Conservation (phyloP, 106 monocot genomes). For the Phalaenopsis equestris region DNA sequence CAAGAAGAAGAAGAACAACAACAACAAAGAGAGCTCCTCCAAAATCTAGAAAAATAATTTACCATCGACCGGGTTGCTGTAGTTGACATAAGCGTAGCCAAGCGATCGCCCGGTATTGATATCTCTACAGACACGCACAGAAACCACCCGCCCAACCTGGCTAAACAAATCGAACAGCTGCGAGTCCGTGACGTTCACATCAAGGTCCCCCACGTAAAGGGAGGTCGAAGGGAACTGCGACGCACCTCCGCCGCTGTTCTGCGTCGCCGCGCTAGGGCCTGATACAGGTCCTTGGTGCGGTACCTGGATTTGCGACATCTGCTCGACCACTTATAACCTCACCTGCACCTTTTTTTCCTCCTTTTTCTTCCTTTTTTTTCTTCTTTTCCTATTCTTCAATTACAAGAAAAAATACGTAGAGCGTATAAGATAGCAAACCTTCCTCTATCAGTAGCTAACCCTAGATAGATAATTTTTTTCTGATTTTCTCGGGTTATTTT, state of each 20-base stretch:
- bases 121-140: conserved; percentile 52
- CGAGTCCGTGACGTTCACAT: conserved; percentile 37
- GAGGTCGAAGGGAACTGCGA: conserved; percentile 26
- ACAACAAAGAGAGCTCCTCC: not conserved
- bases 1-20: not conserved
- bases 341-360: not conserved
- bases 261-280: not conserved
- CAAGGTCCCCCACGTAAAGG: conserved; percentile 59
- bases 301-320: conserved; percentile 3
- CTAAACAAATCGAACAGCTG: conserved; percentile 49
- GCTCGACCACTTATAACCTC: not conserved
- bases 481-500: not conserved
- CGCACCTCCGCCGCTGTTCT: conserved; percentile 9
- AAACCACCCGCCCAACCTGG: conserved; percentile 42
- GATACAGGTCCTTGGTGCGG: not conserved
- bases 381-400: not conserved
- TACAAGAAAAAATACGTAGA: not conserved
- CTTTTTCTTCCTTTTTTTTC: not conserved
- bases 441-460: not conserved
- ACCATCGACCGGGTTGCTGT: conserved; percentile 37
- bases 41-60: not conserved
- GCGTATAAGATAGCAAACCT: not conserved
- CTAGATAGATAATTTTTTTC: not conserved
- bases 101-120: conserved; percentile 36
- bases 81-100: conserved; percentile 69